Conservation (phyloP, 1,284 basidiomycete species). For the Ceraceosorus guamensis region DNA sequence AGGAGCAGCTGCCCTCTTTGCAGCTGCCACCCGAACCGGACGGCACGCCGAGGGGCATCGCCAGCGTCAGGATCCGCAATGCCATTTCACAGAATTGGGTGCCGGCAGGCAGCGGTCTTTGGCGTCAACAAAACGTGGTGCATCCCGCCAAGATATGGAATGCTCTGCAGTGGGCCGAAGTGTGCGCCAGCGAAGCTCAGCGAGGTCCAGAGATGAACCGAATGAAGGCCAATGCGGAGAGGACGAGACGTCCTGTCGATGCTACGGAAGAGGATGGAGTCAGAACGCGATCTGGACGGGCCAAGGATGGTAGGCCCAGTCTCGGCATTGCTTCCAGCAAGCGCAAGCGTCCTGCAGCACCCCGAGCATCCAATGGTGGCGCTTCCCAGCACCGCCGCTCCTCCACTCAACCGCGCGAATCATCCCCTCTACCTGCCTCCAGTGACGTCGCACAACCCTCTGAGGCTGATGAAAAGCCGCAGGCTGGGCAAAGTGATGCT, state of each 20-base stretch:
- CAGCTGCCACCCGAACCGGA: conserved; percentile 2
- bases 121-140: conserved; percentile 44
- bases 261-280: conserved; percentile 34
- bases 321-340: not conserved
- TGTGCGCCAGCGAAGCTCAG: conserved; percentile 23
- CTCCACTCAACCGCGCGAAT: too few species aligned
- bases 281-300: conserved; percentile 28
- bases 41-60: conserved; percentile 2
- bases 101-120: conserved; percentile 39
- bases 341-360: conserved; percentile 8
- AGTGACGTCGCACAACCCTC: not conserved
- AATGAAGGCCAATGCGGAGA: conserved; percentile 37
- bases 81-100: conserved; percentile 44
- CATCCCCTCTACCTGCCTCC: not conserved
- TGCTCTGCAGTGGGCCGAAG: conserved; percentile 44
- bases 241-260: conserved; percentile 7
- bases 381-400: too few species aligned
- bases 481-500: not conserved
- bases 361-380: too few species aligned
- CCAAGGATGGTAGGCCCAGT: not conserved
- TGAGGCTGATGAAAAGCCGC: not conserved
- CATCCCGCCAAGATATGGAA: conserved; percentile 40
- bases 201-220: conserved; percentile 42
- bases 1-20: conserved; percentile 32
- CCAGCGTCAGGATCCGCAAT: conserved; percentile 37